These are phyloP conservation scores for Arthrobotrys iridis DNA, from an alignment of 2,329 filamentous ascomycete genomes.

Conservation along the genomic window DNA sequence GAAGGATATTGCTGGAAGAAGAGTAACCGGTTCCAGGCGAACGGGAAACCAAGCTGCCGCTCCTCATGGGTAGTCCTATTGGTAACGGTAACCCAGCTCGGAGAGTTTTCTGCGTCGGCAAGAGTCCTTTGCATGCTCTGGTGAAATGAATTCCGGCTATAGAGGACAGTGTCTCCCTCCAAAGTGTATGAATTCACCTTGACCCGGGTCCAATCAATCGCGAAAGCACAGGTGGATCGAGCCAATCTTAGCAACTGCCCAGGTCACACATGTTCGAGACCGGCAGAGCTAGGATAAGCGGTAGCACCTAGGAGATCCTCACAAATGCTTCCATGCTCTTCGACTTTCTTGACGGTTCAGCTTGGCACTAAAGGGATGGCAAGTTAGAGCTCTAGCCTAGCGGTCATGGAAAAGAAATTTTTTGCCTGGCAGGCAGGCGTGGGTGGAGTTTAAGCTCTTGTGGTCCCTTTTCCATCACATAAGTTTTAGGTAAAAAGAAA, in stretches of 20 bases:
- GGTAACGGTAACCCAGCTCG: slow-evolving; percentile 12
- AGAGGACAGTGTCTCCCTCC: neutral
- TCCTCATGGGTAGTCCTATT: slow-evolving; percentile 32
- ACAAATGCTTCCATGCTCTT: slow-evolving; percentile 15
- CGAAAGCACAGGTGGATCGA: slow-evolving; percentile 7
- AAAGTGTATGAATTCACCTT: neutral
- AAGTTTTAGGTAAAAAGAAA: slow-evolving; percentile 53
- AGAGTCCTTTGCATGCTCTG: slow-evolving; percentile 19
- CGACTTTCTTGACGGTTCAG: neutral
- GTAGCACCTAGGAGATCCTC: slow-evolving; percentile 6
- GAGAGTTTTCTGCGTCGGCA: slow-evolving; percentile 35
- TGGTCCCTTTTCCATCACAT: slow-evolving; percentile 45
- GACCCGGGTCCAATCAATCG: neutral
- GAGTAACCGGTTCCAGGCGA: neutral
- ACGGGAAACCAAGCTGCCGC: neutral
- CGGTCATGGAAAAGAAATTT: slow-evolving; percentile 28
- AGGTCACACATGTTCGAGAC: slow-evolving; percentile 37
- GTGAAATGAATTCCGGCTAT: slow-evolving; percentile 11
- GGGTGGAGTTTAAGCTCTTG: slow-evolving; percentile 13
- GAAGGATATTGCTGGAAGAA: neutral
- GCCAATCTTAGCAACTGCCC: slow-evolving; percentile 44
- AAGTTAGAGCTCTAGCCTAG: slow-evolving; percentile 30
- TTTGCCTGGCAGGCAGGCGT: slow-evolving; percentile 4
- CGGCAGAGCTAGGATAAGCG: slow-evolving; percentile 7
- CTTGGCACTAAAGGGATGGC: slow-evolving; percentile 27